phyloP scores from a whole-genome alignment of 768 basidiomycete species.

The Chalciporus pseudorubinellus region DNA sequence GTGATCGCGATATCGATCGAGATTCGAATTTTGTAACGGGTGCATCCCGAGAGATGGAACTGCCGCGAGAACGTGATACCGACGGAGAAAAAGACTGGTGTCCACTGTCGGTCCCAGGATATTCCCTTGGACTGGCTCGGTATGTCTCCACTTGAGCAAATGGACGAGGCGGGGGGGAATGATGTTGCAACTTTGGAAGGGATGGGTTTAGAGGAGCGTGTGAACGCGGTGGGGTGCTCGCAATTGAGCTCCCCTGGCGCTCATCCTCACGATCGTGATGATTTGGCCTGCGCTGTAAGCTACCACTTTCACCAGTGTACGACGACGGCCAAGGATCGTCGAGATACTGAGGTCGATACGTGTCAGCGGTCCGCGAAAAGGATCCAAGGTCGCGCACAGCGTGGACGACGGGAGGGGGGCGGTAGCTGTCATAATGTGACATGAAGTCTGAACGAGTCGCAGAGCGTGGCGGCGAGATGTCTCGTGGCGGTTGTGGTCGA shows the following conservation, averaged over 20 bases:
- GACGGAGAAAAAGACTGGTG: conserved; percentile 20
- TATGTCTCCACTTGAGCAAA: conserved; percentile 4
- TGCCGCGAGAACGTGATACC: conserved; percentile 23
- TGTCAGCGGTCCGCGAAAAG: conserved; percentile 40
- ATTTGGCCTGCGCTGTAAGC: conserved; percentile 19
- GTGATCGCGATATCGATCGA: conserved; percentile 56
- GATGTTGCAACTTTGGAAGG: conserved; percentile 17
- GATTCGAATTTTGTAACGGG: conserved; percentile 37
- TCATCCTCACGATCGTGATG: conserved; percentile 28
- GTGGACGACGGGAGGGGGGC: conserved; percentile 37
- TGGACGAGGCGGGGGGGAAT: conserved; percentile 25
- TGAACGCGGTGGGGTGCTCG: conserved; percentile 33
- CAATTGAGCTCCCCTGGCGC: conserved; percentile 29
- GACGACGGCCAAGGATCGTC: conserved; percentile 32
- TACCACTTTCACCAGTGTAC: conserved; percentile 31
- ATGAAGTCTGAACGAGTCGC: conserved; percentile 33
- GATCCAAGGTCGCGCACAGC: conserved; percentile 40
- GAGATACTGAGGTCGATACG: conserved; percentile 50
- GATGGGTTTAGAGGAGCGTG: conserved; percentile 1
- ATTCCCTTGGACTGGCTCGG: conserved; percentile 1
- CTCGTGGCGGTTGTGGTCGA: conserved; percentile 33
- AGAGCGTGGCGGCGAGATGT: conserved; percentile 38
- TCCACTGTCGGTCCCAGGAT: conserved; percentile 8
- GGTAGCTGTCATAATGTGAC: conserved; percentile 48
- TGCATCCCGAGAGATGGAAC: conserved; percentile 31